phyloP scores from a whole-genome alignment of 495 filamentous ascomycete species.

The Achaetomiella virescens region DNA sequence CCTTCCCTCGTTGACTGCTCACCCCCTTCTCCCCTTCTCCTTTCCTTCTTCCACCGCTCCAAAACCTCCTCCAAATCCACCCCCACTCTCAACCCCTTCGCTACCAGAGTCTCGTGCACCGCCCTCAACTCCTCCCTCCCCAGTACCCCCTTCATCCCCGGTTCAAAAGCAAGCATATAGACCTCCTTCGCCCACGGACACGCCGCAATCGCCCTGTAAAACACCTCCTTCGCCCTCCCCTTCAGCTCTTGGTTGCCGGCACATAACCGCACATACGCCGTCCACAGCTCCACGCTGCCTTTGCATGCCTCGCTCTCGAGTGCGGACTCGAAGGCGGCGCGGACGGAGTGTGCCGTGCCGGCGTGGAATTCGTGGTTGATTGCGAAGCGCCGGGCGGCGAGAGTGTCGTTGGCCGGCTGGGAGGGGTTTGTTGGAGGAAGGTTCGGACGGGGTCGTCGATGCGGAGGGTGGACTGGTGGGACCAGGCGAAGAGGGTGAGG shows the following conservation, averaged over 20 bases:
- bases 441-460: constrained; percentile 68
- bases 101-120: constrained; percentile 33
- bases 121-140: constrained; percentile 49
- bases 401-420: constrained; percentile 24
- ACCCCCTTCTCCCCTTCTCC: background rate
- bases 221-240: constrained; percentile 35
- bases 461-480: constrained; percentile 53
- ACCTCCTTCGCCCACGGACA: constrained; percentile 76
- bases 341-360: constrained; percentile 55
- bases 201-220: constrained; percentile 61
- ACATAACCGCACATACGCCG: constrained; percentile 57
- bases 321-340: constrained; percentile 66
- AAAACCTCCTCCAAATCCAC: constrained; percentile 40
- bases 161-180: constrained; percentile 53
- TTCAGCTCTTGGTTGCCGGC: constrained; percentile 10
- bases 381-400: constrained; percentile 57
- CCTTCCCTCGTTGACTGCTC: constrained; percentile 3
- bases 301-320: constrained; percentile 39
- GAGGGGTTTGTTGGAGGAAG: constrained; percentile 43
- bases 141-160: constrained; percentile 21
- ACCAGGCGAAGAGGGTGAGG: constrained; percentile 63
- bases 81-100: constrained; percentile 38
- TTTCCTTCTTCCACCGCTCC: constrained; percentile 24
- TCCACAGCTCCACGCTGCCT: constrained; percentile 54
- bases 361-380: constrained; percentile 58